Percentiles rank a stretch among this genome's conserved stretches.
Evolutionary conservation across 164 flowering plant species (phyloP).

Genomic region (Buxus sempervirens): DNA sequence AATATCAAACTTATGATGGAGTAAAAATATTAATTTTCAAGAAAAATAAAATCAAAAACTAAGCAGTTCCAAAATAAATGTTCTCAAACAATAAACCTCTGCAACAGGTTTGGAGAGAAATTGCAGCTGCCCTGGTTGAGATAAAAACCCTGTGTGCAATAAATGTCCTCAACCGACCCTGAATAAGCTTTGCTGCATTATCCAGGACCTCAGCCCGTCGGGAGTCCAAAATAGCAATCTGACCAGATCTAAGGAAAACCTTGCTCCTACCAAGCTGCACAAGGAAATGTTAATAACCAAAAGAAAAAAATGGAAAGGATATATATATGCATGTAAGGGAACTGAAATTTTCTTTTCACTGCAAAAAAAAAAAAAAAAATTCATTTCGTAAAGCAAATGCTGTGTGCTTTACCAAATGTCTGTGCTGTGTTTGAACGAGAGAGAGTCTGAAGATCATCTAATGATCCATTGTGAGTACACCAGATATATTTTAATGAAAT

Average conservation of each 20-base stretch:
- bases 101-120: slow-evolving; percentile 67
- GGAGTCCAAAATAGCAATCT: slow-evolving; percentile 80
- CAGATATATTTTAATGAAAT: no score
- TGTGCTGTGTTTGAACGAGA: no score
- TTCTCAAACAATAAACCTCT: slow-evolving; percentile 46
- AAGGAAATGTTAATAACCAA: background rate
- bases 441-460: no score
- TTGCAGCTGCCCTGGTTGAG: slow-evolving; percentile 47
- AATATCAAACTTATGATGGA: background rate
- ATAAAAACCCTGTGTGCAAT: slow-evolving; percentile 54
- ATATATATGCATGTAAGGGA: background rate
- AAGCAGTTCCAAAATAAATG: background rate
- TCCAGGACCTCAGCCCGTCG: slow-evolving; percentile 85
- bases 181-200: slow-evolving; percentile 72
- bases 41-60: background rate
- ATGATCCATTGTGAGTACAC: no score
- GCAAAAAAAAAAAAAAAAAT: background rate
- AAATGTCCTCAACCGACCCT: slow-evolving; percentile 58
- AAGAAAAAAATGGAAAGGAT: no score
- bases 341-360: background rate
- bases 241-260: slow-evolving; percentile 95
- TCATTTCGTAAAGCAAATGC: background rate
- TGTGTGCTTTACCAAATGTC: no score
- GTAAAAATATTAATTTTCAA: background rate
- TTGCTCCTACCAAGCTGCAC: slow-evolving; percentile 79